Evolutionary conservation across 2,329 filamentous ascomycete species (phyloP), one percentile per base, ranked within the genome.

Genomic region (Pseudodiploospora longispora): DNA sequence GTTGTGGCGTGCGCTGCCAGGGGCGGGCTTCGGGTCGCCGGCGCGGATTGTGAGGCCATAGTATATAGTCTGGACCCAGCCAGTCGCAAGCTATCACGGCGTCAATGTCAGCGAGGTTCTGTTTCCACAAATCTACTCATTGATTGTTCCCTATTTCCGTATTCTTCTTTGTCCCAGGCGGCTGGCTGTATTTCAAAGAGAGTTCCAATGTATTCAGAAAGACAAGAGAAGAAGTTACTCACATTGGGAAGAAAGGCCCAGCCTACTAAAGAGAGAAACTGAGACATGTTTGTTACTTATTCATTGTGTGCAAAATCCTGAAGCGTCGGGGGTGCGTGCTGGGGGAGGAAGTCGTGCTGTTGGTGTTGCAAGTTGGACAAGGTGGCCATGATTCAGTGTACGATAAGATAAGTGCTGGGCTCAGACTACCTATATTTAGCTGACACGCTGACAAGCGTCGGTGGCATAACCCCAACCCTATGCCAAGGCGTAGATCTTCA

Each of bases 21-120:
- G 78, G 46, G 68, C 78, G 2, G 85, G 91, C 47, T 85, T 86
- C 10, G 86, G 85, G 50, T 89, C 82, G 59, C 93, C 93, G 38
- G 89, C 93, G 52, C 90, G 88, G 61, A 95, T 91, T 44, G 87
- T 86, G 54, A 97, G 68, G 56, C 83, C 76, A 69, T 97, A 98
- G 69, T 89, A 93, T 54, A 94, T 71, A 50, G 76, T 75, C 63
- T 97, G 91, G 5, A 85, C 62, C 70, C 83, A 86, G 50, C 79
- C 78, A 33, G 88, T 90, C 40, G 82, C 84, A 55, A 91, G 78
- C 87, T 94, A 50, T 39, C 40, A 41, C 10, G 41, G 12, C 33
- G 41, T 30, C 33, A 27, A 12, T 28, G 50, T 58, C 47, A 56
- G 57, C 42, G 37, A 33, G 28, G 44, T 10, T 33, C 43, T 34